Evolutionary conservation across 768 basidiomycete species (phyloP).

Genomic region (Serendipita sp.): DNA sequence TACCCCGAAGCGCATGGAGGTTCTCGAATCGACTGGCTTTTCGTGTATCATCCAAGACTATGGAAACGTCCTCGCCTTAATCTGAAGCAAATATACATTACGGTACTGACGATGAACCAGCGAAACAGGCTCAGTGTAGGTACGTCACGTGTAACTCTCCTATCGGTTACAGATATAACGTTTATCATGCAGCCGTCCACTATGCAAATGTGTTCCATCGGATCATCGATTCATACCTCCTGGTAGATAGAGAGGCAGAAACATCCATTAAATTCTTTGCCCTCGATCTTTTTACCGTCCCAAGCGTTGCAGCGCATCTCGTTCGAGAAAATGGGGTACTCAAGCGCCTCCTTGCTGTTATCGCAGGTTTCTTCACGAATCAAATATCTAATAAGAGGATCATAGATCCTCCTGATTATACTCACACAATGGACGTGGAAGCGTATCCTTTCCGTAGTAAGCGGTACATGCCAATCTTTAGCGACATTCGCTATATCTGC

Average conservation of each 20-base stretch:
- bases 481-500: constrained; percentile 72
- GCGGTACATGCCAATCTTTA: constrained; percentile 89
- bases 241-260: constrained; percentile 86
- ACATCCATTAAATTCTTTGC: constrained; percentile 90
- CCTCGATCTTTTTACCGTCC: constrained; percentile 83
- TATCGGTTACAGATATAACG: constrained; percentile 5
- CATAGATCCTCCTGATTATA: constrained; percentile 21
- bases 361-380: constrained; percentile 84
- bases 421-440: constrained; percentile 51
- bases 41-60: constrained; percentile 64
- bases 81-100: constrained; percentile 68
- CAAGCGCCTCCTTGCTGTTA: constrained; percentile 60
- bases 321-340: constrained; percentile 59
- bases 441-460: constrained; percentile 82
- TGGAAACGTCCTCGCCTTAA: constrained; percentile 75
- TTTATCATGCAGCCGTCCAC: constrained; percentile 42
- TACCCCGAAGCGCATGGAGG: constrained; percentile 28
- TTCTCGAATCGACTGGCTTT: constrained; percentile 53
- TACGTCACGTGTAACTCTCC: constrained; percentile 23
- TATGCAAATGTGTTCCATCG: constrained; percentile 75
- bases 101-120: constrained; percentile 51
- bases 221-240: constrained; percentile 78
- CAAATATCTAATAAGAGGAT: constrained; percentile 65
- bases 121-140: constrained; percentile 65
- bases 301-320: constrained; percentile 65